Base-by-base conservation (phyloP, 768 basidiomycete genomes). In the Neoboletus subvelutipes region DNA sequence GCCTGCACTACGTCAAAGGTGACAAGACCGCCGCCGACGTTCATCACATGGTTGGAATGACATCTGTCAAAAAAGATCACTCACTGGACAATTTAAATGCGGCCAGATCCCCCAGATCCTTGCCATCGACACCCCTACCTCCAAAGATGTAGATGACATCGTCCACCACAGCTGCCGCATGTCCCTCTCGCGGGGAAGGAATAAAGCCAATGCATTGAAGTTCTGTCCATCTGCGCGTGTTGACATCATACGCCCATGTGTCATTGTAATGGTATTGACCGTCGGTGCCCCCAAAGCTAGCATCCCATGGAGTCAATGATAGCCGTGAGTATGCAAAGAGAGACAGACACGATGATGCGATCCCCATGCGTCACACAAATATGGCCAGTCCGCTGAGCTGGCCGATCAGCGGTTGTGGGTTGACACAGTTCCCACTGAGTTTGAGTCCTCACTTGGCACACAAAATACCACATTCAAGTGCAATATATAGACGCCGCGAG, bases 221-320 rank as follows among this genome's bases (percentile, higher is more conserved):
- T 69, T 99, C 97, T 4, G 88, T 81, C 97, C 97, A 99, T 45
- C 74, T 83, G 52, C 82, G 80, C 0, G 92, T 88, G 39, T 78
- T 79, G 50, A 94, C 76, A 70, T 96, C 93, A 73, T 91, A 98
- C 2, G 86, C 80, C 97, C 97, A 99, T 8, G 94, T 98, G 70
- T 99, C 97, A 72, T 98, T 99, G 76, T 99, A 99, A 70, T 98
- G 97, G 73, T 90, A 98, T 69, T 88, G 86, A n/a, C 95, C 95
- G 68, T 99, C 97, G 13, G 97, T 99, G 46, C 97, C 97, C 33
- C 97, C 97, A 64, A 99, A 98, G 49, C 92, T 95, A 52, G 39
- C 11, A 52, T 33, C 59, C 49, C n/a, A 52, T 26, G n/a, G 49
- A 42, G 45, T 56, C n/a, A 64, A 61, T 58, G 10, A 66, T 58